A percentile compares a stretch with the other conserved stretches of the same genome.
phyloP scores from a whole-genome alignment of 805 yeast species.

The Ogataea paraovalis region DNA sequence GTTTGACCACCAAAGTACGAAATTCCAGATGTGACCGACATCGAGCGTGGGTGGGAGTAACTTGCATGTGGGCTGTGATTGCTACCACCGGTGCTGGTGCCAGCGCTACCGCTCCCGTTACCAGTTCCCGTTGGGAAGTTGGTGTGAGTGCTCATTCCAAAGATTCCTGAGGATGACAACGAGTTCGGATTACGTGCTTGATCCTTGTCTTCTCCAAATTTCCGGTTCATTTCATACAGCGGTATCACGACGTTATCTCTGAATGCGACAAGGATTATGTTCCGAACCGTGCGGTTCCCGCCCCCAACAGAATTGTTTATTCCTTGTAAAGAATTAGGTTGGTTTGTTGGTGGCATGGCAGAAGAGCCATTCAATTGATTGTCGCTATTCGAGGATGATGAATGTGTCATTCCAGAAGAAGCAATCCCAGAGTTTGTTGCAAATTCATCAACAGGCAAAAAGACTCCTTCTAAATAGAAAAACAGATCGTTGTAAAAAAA shows the following conservation, averaged over 20 bases:
- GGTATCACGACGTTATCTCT: conserved; percentile 53
- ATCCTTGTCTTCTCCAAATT: conserved; percentile 23
- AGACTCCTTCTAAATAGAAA: conserved; percentile 56
- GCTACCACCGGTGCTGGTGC: neutral
- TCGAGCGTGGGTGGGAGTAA: neutral
- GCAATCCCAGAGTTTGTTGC: neutral
- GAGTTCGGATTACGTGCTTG: neutral
- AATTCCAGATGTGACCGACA: neutral
- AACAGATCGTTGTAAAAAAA: conserved; percentile 50
- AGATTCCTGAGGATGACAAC: neutral
- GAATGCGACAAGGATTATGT: conserved; percentile 41
- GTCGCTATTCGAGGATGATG: neutral
- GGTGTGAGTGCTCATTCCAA: neutral
- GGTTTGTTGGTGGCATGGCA: too few relatives aligned
- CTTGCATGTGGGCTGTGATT: neutral
- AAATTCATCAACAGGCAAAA: conserved; percentile 52
- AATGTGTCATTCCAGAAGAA: conserved; percentile 20
- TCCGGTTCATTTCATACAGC: conserved; percentile 40
- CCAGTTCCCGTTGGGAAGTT: neutral
- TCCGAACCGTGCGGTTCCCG: conserved; percentile 30
- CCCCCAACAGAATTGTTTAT: too few relatives aligned
- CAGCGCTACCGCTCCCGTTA: neutral
- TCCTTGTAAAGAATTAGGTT: too few relatives aligned
- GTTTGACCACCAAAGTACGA: neutral
- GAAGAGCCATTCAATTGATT: neutral